A percentile compares a stretch with the other conserved stretches of the same genome.
Conservation (phyloP, 352 stramenopile species). For the Globisporangium yorkense region DNA sequence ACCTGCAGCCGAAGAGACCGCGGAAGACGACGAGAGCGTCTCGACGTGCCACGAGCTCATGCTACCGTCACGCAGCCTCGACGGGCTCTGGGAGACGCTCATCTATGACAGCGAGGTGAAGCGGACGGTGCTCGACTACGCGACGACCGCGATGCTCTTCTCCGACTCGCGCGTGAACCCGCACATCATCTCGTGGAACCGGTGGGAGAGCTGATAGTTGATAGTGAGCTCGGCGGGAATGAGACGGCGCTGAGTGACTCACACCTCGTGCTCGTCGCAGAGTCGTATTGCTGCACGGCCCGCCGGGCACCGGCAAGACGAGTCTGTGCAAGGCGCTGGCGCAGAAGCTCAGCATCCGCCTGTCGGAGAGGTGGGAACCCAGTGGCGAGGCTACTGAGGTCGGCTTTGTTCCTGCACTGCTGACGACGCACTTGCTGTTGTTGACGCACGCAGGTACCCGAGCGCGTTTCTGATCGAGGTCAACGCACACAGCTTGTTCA, state of each 20-base stretch:
- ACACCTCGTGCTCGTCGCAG: conserved; percentile 8
- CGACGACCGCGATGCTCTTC: conserved; percentile 88
- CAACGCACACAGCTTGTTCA: conserved; percentile 92
- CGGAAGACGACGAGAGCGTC: conserved; percentile 76
- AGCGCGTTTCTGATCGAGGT: conserved; percentile 87
- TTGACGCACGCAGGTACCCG: conserved; percentile 28
- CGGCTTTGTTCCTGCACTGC: no score
- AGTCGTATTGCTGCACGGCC: conserved; percentile 89
- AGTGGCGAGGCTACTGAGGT: no score
- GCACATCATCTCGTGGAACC: conserved; percentile 90
- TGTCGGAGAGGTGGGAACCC: conserved; percentile 46
- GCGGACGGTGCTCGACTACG: conserved; percentile 80
- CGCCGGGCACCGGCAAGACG: conserved; percentile 91
- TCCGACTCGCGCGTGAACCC: conserved; percentile 78
- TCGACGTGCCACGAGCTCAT: conserved; percentile 72
- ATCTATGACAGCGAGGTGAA: conserved; percentile 85
- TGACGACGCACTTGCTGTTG: not conserved
- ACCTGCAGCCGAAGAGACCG: conserved; percentile 55
- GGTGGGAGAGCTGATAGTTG: conserved; percentile 14
- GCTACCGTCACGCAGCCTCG: conserved; percentile 58
- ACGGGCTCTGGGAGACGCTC: conserved; percentile 82
- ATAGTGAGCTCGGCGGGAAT: no score
- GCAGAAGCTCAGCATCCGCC: conserved; percentile 89
- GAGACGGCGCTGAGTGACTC: no score
- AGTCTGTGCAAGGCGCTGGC: conserved; percentile 89